These are phyloP conservation scores for Alternaria atra DNA, from an alignment of 2,329 filamentous ascomycete genomes.

Conservation along the genomic window DNA sequence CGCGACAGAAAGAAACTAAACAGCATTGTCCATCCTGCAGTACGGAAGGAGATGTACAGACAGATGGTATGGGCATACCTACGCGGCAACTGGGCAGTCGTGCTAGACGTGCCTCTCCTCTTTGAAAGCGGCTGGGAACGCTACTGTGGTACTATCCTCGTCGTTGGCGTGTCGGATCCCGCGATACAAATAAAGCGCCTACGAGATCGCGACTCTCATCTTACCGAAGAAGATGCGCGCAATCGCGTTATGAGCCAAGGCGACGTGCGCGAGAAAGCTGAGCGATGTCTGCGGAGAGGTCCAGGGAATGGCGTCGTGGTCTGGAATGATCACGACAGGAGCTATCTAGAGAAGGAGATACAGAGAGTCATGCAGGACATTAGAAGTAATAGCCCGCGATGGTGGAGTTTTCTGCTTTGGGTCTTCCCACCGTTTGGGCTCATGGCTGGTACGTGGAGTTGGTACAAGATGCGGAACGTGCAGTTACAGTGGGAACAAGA, in stretches of 20 bases:
- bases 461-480: conserved; percentile 75
- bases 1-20: conserved; percentile 82
- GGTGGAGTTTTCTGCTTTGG: conserved; percentile 81
- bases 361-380: conserved; percentile 71
- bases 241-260: conserved; percentile 87
- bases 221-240: conserved; percentile 85
- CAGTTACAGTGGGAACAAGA: conserved; percentile 75
- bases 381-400: conserved; percentile 70
- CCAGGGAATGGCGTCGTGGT: conserved; percentile 76
- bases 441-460: conserved; percentile 72
- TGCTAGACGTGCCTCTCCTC: conserved; percentile 89
- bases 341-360: conserved; percentile 74
- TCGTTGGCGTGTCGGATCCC: conserved; percentile 84
- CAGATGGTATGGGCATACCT: conserved; percentile 77
- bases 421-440: conserved; percentile 79
- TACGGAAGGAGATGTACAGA: conserved; percentile 82
- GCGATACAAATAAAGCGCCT: conserved; percentile 83
- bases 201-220: conserved; percentile 76
- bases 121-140: conserved; percentile 89
- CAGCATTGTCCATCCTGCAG: conserved; percentile 89
- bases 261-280: conserved; percentile 84
- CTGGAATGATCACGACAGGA: conserved; percentile 85
- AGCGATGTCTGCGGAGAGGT: conserved; percentile 73
- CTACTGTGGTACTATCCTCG: conserved; percentile 84
- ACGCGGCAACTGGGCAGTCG: conserved; percentile 82